Percentiles rank a stretch among this genome's conserved stretches.
phyloP scores from a whole-genome alignment of 2,329 filamentous ascomycete genomes.

The Zopfia rhizophila region DNA sequence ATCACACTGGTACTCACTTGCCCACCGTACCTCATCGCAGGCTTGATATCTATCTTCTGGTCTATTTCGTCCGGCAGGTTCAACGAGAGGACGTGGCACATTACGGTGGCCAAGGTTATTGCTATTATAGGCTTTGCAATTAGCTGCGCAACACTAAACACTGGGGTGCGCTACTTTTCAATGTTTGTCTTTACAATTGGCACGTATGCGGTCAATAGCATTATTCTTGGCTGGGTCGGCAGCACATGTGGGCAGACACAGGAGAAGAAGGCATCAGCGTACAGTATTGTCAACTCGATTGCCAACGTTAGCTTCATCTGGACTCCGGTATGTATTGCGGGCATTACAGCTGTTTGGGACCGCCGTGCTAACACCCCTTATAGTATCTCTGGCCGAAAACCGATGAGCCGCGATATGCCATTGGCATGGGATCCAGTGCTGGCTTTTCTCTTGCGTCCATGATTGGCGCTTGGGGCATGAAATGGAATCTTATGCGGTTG shows the following conservation, averaged over 20 bases:
- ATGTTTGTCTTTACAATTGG: conserved; percentile 6
- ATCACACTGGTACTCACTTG: conserved; percentile 38
- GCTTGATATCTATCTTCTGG: conserved; percentile 54
- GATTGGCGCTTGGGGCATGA: conserved; percentile 4
- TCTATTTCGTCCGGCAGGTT: conserved; percentile 59
- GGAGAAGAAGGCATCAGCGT: conserved; percentile 7
- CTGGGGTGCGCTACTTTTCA: conserved; percentile 1
- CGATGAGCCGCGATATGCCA: conserved; percentile 5
- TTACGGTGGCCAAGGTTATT: conserved; percentile 50
- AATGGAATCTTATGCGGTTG: background rate
- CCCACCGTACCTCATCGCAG: conserved; percentile 57
- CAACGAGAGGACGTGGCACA: conserved; percentile 59
- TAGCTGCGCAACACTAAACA: conserved; percentile 4
- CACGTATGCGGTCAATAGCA: conserved; percentile 6
- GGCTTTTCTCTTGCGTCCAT: background rate
- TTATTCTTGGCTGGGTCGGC: conserved; percentile 7
- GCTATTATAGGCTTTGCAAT: conserved; percentile 51
- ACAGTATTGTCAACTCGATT: conserved; percentile 2
- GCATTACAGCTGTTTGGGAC: background rate
- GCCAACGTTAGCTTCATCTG: conserved; percentile 1
- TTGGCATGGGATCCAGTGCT: conserved; percentile 1
- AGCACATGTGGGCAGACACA: conserved; percentile 5
- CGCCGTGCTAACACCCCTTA: background rate
- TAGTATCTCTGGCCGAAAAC: conserved; percentile 8
- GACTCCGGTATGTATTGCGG: conserved; percentile 1